Evolutionary conservation across 208 protist genomes (phyloP).

Genomic region (Wallacemonas sp.): DNA sequence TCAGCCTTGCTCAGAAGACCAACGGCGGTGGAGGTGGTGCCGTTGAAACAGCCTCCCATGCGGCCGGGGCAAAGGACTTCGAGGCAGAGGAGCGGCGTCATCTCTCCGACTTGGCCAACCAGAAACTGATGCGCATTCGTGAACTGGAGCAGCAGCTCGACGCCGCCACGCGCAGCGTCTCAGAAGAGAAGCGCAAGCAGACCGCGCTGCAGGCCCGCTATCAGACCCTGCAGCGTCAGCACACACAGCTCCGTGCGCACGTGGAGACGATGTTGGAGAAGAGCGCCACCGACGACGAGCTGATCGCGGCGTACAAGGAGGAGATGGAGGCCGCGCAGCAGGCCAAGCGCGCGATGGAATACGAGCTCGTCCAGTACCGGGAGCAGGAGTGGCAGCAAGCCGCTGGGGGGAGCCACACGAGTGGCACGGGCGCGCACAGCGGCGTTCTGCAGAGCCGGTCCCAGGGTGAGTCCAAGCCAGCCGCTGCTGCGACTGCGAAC

Average conservation of each 20-base stretch:
- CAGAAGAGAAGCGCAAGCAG: conserved; percentile 37
- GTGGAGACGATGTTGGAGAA: conserved; percentile 68
- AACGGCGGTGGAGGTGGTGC: neutral
- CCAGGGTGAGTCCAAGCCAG: neutral
- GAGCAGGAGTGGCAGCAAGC: neutral
- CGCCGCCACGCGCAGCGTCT: conserved; percentile 20
- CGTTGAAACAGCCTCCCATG: neutral
- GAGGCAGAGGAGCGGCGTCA: conserved; percentile 60
- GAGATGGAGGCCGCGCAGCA: conserved; percentile 44
- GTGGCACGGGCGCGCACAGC: neutral
- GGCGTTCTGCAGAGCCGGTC: neutral
- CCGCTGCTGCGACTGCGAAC: neutral
- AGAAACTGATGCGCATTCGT: conserved; percentile 42
- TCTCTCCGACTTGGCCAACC: conserved; percentile 39
- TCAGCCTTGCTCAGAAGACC: conserved; percentile 6
- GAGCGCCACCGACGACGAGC: conserved; percentile 65
- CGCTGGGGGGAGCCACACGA: neutral
- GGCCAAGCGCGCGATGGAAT: conserved; percentile 17
- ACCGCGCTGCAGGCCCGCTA: conserved; percentile 57
- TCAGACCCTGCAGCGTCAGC: conserved; percentile 53
- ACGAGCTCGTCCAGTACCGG: neutral
- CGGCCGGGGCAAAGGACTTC: conserved; percentile 28
- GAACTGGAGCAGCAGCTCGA: conserved; percentile 41
- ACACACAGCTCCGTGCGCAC: conserved; percentile 55
- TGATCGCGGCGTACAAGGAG: conserved; percentile 69